Base-by-base conservation (phyloP, 495 filamentous ascomycete species). In the Penicillium waksmanii region DNA sequence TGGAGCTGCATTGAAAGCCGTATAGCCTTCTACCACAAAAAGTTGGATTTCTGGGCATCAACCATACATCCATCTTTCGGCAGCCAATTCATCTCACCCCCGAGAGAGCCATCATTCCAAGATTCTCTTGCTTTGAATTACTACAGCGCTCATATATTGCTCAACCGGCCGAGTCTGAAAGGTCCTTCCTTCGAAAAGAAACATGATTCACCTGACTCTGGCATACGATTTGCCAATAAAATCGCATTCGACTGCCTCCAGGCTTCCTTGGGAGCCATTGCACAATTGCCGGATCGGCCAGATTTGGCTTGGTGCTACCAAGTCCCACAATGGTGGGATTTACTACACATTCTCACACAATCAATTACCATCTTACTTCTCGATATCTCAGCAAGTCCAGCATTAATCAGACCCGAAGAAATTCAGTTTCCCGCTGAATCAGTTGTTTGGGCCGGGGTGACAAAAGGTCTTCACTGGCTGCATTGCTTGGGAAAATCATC, bases 271-370 rank as follows among this genome's bases (percentile, higher is more conserved):
- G 73, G 27, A 51, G 66, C 4, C 49, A 65, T 43, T 1, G 18
- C 69, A 64, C 18, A 66, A 86, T 4, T 84, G 84, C 58, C 63
- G 72, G 18, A 68, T 79, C 11, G 67, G 74, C 7, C 40, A 43
- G 40, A 43, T 17, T 3, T 18, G 2, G n/a, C n/a, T 43, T 18
- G 40, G 13, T 43, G 12, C 13, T 43, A 43, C 17, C 1, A 43
- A n/a, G 2, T n/a, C 13, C n/a, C 17, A 17, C 84, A 85, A n/a
- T 89, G 85, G 85, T 89, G 84, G 84, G 81, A 76, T 49, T 69
- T 84, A 8, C 67, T 89, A 6, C 87, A 89, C 58, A 81, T 83
- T 54, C 62, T 89, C n/a, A 86, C 85, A 73, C 84, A 88, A 68
- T 76, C 85, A 2, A 73, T 78, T 3, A 80, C 78, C 1, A 76